Conservation (phyloP, 2,329 filamentous ascomycete genomes). For the Colletotrichum musicola region DNA sequence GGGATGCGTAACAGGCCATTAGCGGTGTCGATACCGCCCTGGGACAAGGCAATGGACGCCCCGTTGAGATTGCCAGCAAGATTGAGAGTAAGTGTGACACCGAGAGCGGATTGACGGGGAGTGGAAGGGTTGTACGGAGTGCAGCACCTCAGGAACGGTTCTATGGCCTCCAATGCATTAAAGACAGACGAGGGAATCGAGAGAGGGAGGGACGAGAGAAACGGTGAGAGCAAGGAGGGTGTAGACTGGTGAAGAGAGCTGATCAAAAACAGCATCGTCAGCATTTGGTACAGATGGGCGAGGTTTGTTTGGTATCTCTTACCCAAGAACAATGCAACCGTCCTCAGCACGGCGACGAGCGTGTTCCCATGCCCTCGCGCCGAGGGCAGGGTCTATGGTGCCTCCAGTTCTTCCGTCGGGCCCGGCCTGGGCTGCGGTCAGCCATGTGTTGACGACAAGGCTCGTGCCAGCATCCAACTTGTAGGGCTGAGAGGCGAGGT, state of each 20-base stretch:
- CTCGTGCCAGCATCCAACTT: slow-evolving; percentile 90
- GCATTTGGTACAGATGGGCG: neutral
- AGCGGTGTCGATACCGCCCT: slow-evolving; percentile 87
- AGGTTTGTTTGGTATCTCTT: slow-evolving; percentile 48
- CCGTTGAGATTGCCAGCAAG: slow-evolving; percentile 83
- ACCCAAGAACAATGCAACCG: slow-evolving; percentile 92
- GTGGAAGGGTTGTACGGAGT: slow-evolving; percentile 91
- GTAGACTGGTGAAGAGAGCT: slow-evolving; percentile 91
- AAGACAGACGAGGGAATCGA: slow-evolving; percentile 81
- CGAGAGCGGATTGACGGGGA: slow-evolving; percentile 83
- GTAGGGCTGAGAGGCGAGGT: slow-evolving; percentile 85
- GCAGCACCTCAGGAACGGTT: slow-evolving; percentile 88
- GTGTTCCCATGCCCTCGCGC: slow-evolving; percentile 93
- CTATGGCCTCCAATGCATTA: slow-evolving; percentile 83
- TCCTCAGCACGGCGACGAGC: slow-evolving; percentile 94
- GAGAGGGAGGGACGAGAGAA: slow-evolving; percentile 84
- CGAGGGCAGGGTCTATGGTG: slow-evolving; percentile 83
- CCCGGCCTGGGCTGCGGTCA: slow-evolving; percentile 80
- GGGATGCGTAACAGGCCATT: slow-evolving; percentile 86
- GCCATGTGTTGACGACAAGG: slow-evolving; percentile 95
- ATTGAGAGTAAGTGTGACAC: slow-evolving; percentile 84
- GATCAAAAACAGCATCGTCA: slow-evolving; percentile 15
- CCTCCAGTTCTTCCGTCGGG: slow-evolving; percentile 78
- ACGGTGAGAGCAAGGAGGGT: slow-evolving; percentile 85
- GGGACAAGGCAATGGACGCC: slow-evolving; percentile 82